Base-by-base conservation (phyloP, 495 filamentous ascomycete genomes). In the Trichoderma orchidacearum region DNA sequence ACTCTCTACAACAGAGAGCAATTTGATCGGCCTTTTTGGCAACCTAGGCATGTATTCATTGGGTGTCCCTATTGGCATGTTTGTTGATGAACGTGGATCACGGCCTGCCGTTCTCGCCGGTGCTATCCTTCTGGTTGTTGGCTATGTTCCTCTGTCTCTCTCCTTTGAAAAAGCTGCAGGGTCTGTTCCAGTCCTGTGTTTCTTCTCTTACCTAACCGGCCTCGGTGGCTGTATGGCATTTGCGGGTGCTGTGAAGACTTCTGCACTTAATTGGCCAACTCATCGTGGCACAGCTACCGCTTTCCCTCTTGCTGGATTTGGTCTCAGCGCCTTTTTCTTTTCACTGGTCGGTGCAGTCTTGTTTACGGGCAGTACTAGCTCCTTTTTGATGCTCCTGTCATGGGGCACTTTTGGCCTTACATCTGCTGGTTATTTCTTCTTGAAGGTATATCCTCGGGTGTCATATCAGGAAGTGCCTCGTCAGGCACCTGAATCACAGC, bases 251-350 rank as follows among this genome's bases (percentile, higher is more conserved):
- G 82, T 98, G 62, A 98, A 98, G 61, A 74, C 72, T 76, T 92
- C 89, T 57, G 91, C 94, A 30, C 75, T 91, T 38, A 98, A 98
- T 68, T 98, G 90, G 78, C 94, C 92, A 1, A 76, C 84, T 31
- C 86, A 95, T 63, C 83, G 93, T 45, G 93, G 94, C 55, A 96
- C 92, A 18, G 93, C 93, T 13, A 97, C 93, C 6, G 90, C 89
- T 2, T 89, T 97, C 64, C 92, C 93, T 6, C 72, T 98, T 48
- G 84, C 92, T 38, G 90, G 88, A 4, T 96, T 97, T 67, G 93
- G 93, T 25, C 75, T 98, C 30, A 96, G 92, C 70, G 93, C 93
- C 51, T 90, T 97, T 67, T 95, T 97, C 78, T 98, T 95, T 74
- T 86, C 93, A 17, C 75, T 81, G 18, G 70, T 90, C 23, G 87